Conservation (phyloP, 2,329 filamentous ascomycete species). For the Apiospora phragmitis region DNA sequence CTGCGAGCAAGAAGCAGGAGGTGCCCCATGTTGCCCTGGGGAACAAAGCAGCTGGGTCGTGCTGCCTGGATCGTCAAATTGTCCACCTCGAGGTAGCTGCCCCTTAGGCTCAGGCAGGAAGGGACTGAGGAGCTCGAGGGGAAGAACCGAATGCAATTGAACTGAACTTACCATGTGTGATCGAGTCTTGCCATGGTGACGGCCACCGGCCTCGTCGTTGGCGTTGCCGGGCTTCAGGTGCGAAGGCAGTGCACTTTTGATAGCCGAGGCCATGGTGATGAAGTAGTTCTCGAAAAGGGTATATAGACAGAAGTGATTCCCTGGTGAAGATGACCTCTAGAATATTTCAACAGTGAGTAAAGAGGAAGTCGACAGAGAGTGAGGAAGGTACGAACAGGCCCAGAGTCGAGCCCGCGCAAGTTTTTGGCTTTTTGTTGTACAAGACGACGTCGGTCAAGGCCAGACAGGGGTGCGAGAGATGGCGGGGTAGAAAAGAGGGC, state of each 20-base stretch:
- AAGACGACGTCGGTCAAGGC: conserved; percentile 8
- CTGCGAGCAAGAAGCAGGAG: background rate
- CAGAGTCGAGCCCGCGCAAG: background rate
- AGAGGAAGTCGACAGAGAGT: background rate
- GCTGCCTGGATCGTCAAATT: background rate
- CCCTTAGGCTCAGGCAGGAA: background rate
- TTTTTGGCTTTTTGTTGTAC: conserved; percentile 9
- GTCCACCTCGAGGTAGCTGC: background rate
- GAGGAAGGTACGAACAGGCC: background rate
- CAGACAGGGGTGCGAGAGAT: background rate
- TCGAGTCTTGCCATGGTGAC: conserved; percentile 82
- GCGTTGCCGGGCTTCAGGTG: conserved; percentile 71
- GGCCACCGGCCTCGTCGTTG: conserved; percentile 54
- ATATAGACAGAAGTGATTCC: background rate
- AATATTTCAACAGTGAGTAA: too few species aligned
- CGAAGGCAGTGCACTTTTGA: conserved; percentile 76
- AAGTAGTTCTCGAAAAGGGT: conserved; percentile 8
- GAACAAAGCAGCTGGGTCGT: background rate
- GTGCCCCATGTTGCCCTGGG: background rate
- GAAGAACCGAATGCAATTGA: background rate
- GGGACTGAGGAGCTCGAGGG: background rate
- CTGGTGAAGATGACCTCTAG: background rate
- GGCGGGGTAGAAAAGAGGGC: conserved; percentile 11
- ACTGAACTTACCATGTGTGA: conserved; percentile 76
- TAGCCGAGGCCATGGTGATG: conserved; percentile 64